A percentile compares a stretch with the other conserved stretches of the same genome.
phyloP scores from a whole-genome alignment of 2,329 filamentous ascomycete species.

The Talaromyces marneffei region DNA sequence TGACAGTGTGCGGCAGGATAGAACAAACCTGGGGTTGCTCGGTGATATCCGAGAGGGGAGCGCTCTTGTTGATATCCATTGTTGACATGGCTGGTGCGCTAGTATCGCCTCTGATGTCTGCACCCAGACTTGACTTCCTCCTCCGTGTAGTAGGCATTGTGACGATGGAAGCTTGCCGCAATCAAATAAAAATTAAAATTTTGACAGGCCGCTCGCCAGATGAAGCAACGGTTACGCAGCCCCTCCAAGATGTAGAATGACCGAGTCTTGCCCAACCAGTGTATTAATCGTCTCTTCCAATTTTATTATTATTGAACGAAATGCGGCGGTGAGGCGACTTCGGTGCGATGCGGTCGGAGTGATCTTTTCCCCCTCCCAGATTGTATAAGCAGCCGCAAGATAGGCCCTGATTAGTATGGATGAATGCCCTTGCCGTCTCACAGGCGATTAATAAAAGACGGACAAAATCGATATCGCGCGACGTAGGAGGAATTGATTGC shows the following conservation, averaged over 20 bases:
- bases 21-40: constrained; percentile 27
- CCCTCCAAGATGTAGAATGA: neutral
- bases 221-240: neutral
- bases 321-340: neutral
- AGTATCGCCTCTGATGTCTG: constrained; percentile 44
- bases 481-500: neutral
- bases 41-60: constrained; percentile 25
- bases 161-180: neutral
- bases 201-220: neutral
- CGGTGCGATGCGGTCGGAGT: neutral
- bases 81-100: constrained; percentile 43
- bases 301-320: neutral
- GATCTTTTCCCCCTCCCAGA: neutral
- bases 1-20: neutral
- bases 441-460: neutral
- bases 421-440: too few species aligned
- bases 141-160: constrained; percentile 38
- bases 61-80: constrained; percentile 33
- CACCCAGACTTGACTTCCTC: constrained; percentile 42
- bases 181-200: neutral
- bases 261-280: neutral
- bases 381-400: neutral
- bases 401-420: neutral
- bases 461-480: neutral
- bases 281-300: neutral